Conservation (phyloP, 2,329 filamentous ascomycete species). For the Ophiostoma piceae region DNA sequence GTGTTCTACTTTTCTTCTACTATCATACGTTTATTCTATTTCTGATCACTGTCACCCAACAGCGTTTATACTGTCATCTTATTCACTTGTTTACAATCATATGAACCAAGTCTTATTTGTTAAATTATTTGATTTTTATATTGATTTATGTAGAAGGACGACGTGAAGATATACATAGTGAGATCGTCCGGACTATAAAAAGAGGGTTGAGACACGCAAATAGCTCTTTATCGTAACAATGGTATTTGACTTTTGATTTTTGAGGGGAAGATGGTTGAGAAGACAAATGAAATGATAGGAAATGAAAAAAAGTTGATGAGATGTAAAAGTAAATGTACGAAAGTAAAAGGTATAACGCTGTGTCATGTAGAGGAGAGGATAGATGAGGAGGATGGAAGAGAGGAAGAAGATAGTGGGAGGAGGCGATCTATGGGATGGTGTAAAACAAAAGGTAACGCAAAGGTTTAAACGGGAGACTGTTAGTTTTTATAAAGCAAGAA, state of each 20-base stretch:
- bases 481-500: not conserved
- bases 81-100: not conserved
- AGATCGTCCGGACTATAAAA: not conserved
- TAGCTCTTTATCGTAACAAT: conserved; percentile 1
- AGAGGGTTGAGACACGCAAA: not conserved
- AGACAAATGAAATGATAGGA: not conserved
- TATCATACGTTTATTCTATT: not conserved
- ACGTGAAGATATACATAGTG: not conserved
- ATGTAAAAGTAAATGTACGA: conserved; percentile 7
- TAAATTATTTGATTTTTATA: not conserved
- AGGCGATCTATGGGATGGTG: not conserved
- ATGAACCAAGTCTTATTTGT: not conserved
- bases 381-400: not conserved
- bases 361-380: conserved; percentile 1
- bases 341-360: conserved; percentile 9
- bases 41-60: not conserved
- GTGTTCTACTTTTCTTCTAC: not conserved
- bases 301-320: not conserved
- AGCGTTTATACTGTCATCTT: not conserved
- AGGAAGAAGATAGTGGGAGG: not conserved
- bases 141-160: not conserved
- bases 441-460: not conserved
- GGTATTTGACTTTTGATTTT: conserved; percentile 15
- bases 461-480: not conserved
- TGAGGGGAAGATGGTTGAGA: not conserved